Evolutionary conservation across 371 early-diverging fungal species (phyloP).

Genomic region (Batrachochytrium dendrobatidis): DNA sequence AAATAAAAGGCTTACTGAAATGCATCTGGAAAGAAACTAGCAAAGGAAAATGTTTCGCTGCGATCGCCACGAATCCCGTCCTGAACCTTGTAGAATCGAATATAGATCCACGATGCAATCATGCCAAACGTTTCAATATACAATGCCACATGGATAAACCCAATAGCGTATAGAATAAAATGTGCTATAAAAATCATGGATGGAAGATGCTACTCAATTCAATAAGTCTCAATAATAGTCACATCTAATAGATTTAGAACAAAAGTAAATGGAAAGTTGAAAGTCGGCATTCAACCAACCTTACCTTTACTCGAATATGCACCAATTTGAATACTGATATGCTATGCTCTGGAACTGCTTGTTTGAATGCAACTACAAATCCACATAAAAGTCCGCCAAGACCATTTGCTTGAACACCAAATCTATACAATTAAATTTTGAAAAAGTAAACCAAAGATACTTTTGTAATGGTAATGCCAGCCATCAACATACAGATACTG

Average conservation of each 20-base stretch:
- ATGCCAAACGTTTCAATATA: conserved; percentile 56
- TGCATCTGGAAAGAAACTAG: conserved; percentile 73
- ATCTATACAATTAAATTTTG: conserved; percentile 6
- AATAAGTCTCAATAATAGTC: neutral
- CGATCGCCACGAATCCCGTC: conserved; percentile 76
- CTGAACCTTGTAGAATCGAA: conserved; percentile 68
- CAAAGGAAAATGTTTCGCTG: conserved; percentile 73
- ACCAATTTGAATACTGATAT: conserved; percentile 43
- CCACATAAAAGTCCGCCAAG: conserved; percentile 57
- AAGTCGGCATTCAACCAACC: no score
- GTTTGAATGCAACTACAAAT: conserved; percentile 71
- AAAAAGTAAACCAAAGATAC: neutral
- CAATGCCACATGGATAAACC: conserved; percentile 37
- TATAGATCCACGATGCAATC: conserved; percentile 67
- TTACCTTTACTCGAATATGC: conserved; percentile 64
- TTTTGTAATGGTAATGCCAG: neutral
- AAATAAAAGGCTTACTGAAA: conserved; percentile 41
- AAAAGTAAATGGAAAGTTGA: conserved; percentile 16
- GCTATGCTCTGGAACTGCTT: conserved; percentile 40
- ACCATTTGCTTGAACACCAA: conserved; percentile 49
- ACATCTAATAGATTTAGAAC: conserved; percentile 31
- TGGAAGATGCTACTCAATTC: conserved; percentile 37
- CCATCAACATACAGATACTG: conserved; percentile 46
- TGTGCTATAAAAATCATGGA: conserved; percentile 38
- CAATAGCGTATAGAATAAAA: conserved; percentile 30